phyloP scores from a whole-genome alignment of 225 moss, liverwort and hornwort genomes.

The Bryoerythrophyllum caledonicum region DNA sequence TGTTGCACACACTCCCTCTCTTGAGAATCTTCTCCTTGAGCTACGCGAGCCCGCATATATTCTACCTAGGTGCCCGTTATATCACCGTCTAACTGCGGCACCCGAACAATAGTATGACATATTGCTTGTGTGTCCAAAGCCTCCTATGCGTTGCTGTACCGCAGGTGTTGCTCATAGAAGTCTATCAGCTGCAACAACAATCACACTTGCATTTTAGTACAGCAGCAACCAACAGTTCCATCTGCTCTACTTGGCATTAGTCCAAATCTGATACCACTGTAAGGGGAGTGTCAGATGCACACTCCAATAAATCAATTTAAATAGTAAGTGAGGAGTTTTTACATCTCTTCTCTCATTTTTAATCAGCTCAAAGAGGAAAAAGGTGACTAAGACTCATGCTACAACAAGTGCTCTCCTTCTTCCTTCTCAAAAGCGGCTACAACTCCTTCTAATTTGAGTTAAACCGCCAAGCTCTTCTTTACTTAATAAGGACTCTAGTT shows the following conservation, averaged over 20 bases:
- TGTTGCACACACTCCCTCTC: conserved; percentile 11
- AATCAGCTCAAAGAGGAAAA: too few species aligned
- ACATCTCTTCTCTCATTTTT: too few species aligned
- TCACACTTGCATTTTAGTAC: neutral
- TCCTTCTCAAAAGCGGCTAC: too few species aligned
- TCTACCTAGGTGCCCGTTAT: conserved; percentile 24
- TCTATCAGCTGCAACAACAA: conserved; percentile 83
- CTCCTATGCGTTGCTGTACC: conserved; percentile 83
- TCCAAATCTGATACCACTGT: neutral
- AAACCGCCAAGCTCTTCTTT: too few species aligned
- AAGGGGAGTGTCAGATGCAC: neutral
- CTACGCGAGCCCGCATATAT: conserved; percentile 29
- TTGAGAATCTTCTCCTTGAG: conserved; percentile 22
- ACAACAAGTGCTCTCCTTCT: too few species aligned
- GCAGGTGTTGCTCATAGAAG: conserved; percentile 97
- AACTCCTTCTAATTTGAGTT: too few species aligned
- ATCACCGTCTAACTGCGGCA: conserved; percentile 16
- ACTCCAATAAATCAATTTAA: neutral
- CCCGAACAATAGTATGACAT: conserved; percentile 31
- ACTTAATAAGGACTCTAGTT: too few species aligned
- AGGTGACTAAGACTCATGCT: too few species aligned
- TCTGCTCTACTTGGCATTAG: neutral
- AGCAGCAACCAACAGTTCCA: neutral
- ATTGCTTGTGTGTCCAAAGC: conserved; percentile 26
- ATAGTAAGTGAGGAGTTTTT: neutral